Evolutionary conservation across 306 rosid species (phyloP).

Genomic region (Chamaecrista fasciculata): DNA sequence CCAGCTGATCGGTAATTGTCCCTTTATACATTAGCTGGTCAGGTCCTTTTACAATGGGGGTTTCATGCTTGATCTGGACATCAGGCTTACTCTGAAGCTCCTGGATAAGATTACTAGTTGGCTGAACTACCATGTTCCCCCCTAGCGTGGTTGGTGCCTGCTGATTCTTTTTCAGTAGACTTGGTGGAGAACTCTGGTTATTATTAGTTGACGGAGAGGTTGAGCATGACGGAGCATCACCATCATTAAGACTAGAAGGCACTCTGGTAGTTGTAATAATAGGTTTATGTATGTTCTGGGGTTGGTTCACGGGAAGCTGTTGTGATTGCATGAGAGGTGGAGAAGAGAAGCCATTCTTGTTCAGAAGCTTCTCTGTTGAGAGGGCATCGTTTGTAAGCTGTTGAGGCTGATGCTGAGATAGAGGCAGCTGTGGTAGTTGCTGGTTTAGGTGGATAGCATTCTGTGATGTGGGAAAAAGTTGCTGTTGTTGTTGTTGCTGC

Average conservation of each 20-base stretch:
- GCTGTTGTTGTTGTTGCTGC: slow-evolving; percentile 71
- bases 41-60: slow-evolving; percentile 57
- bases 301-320: slow-evolving; percentile 55
- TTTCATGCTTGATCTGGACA: slow-evolving; percentile 61
- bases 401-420: slow-evolving; percentile 65
- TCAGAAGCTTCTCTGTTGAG: slow-evolving; percentile 62
- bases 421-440: slow-evolving; percentile 57
- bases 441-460: slow-evolving; percentile 58
- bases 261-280: slow-evolving; percentile 52
- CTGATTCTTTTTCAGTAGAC: slow-evolving; percentile 62
- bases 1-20: slow-evolving; percentile 68
- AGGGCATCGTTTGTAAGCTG: slow-evolving; percentile 59
- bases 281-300: slow-evolving; percentile 68
- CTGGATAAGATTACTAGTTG: slow-evolving; percentile 55
- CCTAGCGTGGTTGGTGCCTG: slow-evolving; percentile 53
- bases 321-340: slow-evolving; percentile 62
- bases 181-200: slow-evolving; percentile 60
- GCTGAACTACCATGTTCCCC: slow-evolving; percentile 52
- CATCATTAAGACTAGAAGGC: slow-evolving; percentile 74
- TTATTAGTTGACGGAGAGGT: slow-evolving; percentile 89
- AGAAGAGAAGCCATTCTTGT: slow-evolving; percentile 53
- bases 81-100: slow-evolving; percentile 78
- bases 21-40: slow-evolving; percentile 75
- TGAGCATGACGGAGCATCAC: slow-evolving; percentile 90
- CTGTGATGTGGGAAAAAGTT: slow-evolving; percentile 62